Evolutionary conservation across 179 eudicot genomes (phyloP).

Genomic region (Corrigiola litoralis): DNA sequence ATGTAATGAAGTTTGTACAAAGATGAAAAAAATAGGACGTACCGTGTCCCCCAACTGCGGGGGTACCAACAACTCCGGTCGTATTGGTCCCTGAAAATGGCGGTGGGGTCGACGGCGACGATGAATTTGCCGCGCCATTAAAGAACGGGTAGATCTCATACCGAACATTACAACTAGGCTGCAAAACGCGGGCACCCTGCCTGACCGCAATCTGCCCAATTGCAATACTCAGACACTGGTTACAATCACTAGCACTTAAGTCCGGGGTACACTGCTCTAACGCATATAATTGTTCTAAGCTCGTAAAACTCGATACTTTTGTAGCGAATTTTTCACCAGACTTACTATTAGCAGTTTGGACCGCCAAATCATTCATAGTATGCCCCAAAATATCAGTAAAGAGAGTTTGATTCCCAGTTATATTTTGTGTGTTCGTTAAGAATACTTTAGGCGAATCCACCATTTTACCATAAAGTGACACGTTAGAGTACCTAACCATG

Average conservation of each 20-base stretch:
- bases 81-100: too few species aligned
- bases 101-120: neutral
- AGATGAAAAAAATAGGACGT: too few species aligned
- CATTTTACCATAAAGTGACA: conserved; percentile 1
- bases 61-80: too few species aligned
- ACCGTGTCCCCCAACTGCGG: too few species aligned
- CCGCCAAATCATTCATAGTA: conserved; percentile 5
- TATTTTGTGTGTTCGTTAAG: neutral
- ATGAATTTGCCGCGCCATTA: conserved; percentile 9
- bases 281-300: conserved; percentile 12
- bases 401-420: conserved; percentile 3
- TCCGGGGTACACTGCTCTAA: conserved; percentile 38
- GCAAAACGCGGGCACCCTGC: conserved; percentile 24
- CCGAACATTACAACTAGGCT: conserved; percentile 18
- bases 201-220: conserved; percentile 7
- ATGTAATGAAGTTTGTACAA: too few species aligned
- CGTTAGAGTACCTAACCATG: conserved; percentile 32
- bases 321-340: conserved; percentile 8
- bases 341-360: conserved; percentile 4
- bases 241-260: conserved; percentile 21
- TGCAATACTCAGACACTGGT: conserved; percentile 20
- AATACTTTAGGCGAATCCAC: neutral
- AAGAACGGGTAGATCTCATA: conserved; percentile 30
- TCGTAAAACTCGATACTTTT: neutral
- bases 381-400: conserved; percentile 4